Conservation (phyloP, 169 alveolate species). For the Eimeria praecox region DNA sequence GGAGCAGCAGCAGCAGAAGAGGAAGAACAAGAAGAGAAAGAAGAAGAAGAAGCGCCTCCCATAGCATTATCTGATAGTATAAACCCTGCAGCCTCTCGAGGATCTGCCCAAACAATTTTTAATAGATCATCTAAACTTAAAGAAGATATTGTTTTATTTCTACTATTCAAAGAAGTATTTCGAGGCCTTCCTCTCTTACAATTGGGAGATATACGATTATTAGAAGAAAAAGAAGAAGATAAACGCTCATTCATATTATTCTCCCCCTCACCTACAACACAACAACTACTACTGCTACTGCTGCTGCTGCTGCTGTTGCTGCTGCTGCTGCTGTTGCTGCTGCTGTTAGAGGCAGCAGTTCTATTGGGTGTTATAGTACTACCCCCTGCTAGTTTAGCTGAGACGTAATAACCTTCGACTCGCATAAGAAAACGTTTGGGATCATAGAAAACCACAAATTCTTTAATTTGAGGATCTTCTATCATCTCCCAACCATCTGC, state of each 20-base stretch:
- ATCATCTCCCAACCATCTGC: constrained; percentile 16
- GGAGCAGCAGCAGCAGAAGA: no score
- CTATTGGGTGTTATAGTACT: not conserved
- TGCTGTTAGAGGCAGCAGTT: not conserved
- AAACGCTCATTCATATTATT: no score
- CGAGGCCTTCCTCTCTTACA: constrained; percentile 54
- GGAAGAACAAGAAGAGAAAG: no score
- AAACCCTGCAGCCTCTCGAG: constrained; percentile 2
- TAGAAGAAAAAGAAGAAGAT: not conserved
- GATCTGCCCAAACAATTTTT: constrained; percentile 14
- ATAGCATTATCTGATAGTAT: no score
- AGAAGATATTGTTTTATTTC: not conserved
- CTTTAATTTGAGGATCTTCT: not conserved
- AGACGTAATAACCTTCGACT: constrained; percentile 35
- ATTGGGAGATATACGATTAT: not conserved
- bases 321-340: constrained; percentile 24
- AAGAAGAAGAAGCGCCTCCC: no score
- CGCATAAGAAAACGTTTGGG: constrained; percentile 46
- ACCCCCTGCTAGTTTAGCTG: not conserved
- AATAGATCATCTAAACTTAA: constrained; percentile 63
- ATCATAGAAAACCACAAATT: constrained; percentile 16
- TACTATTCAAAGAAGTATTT: not conserved
- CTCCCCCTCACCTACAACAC: no score
- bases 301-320: no score
- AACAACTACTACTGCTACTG: no score